Evolutionary conservation across 129 eudicot species (phyloP).

Genomic region (Centaurea solstitialis): DNA sequence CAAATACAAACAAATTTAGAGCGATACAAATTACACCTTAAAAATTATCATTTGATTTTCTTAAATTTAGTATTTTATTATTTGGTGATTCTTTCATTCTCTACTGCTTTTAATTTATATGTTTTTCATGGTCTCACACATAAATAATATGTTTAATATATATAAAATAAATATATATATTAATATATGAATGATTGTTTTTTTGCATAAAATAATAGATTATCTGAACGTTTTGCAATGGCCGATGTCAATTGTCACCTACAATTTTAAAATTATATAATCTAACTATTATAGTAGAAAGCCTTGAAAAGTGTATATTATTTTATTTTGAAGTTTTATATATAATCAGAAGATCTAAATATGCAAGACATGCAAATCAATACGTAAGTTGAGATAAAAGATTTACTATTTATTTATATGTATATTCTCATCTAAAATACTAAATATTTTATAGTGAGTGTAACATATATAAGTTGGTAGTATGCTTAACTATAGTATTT

Average conservation of each 20-base stretch:
- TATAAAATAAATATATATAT: background rate
- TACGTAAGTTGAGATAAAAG: background rate
- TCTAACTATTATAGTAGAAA: background rate
- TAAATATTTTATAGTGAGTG: too few species aligned
- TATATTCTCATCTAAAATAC: too few species aligned
- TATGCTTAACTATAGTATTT: too few species aligned
- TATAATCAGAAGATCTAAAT: constrained; percentile 9
- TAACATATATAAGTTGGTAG: too few species aligned
- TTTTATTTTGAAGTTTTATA: background rate
- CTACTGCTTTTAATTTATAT: too few species aligned
- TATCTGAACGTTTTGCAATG: background rate
- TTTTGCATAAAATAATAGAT: background rate
- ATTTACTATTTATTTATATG: background rate
- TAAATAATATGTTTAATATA: background rate
- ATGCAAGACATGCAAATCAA: background rate
- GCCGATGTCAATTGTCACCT: background rate
- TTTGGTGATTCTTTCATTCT: too few species aligned
- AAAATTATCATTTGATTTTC: too few species aligned
- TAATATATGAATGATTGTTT: background rate
- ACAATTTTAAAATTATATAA: background rate
- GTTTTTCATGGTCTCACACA: too few species aligned
- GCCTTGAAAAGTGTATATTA: constrained; percentile 13
- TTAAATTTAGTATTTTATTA: too few species aligned
- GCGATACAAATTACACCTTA: too few species aligned
- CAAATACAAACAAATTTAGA: too few species aligned